Percentiles rank a stretch among this genome's conserved stretches.
Conservation (phyloP, 2,329 filamentous ascomycete species). For the Fonsecaea pugnacius region DNA sequence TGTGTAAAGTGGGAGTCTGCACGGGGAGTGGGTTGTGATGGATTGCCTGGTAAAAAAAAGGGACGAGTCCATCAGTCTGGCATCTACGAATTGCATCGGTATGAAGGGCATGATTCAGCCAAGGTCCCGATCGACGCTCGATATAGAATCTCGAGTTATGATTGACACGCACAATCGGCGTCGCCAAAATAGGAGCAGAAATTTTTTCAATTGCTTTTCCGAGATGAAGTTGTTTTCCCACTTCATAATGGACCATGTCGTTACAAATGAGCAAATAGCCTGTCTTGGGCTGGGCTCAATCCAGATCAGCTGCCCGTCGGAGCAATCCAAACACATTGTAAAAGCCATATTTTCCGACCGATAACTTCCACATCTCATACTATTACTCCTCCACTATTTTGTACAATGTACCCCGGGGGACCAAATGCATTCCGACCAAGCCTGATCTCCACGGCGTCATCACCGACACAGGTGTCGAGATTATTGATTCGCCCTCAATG, state of each 20-base stretch:
- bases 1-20: slow-evolving; percentile 64
- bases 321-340: background rate
- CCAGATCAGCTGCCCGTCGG: background rate
- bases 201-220: slow-evolving; percentile 25
- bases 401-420: slow-evolving; percentile 11
- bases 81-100: slow-evolving; percentile 4
- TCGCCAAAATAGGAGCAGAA: slow-evolving; percentile 28
- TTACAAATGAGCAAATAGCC: slow-evolving; percentile 19
- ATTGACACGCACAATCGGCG: slow-evolving; percentile 26
- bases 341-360: background rate
- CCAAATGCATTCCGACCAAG: background rate
- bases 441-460: background rate
- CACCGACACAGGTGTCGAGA: background rate
- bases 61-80: background rate
- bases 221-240: background rate
- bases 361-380: background rate
- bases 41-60: background rate
- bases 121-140: slow-evolving; percentile 20
- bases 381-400: background rate
- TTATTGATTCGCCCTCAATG: slow-evolving; percentile 54
- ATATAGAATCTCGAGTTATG: slow-evolving; percentile 46
- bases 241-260: background rate
- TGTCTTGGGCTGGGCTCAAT: background rate
- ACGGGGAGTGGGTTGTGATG: slow-evolving; percentile 6
- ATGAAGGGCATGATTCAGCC: slow-evolving; percentile 32